A percentile compares a stretch with the other conserved stretches of the same genome.
Conservation (phyloP, 306 rosid species). For the Quercus gilva region DNA sequence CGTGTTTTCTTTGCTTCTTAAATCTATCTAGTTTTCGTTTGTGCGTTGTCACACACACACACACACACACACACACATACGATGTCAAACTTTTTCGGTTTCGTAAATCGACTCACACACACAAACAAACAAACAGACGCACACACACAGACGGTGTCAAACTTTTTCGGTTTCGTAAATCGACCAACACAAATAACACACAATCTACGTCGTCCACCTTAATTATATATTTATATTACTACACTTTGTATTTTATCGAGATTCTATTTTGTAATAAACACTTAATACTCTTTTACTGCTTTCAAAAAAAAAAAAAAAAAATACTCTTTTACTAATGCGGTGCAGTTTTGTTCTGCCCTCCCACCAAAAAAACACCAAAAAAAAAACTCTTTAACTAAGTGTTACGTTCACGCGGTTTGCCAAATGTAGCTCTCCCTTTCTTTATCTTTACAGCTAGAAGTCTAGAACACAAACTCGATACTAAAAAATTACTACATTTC, state of each 20-base stretch:
- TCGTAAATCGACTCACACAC: background rate
- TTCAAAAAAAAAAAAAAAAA: too few species aligned
- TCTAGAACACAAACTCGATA: too few species aligned
- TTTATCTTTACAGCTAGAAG: background rate
- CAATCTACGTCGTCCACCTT: constrained; percentile 17
- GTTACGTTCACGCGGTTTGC: constrained; percentile 36
- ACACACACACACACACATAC: background rate
- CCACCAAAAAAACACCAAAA: too few species aligned
- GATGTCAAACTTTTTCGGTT: background rate
- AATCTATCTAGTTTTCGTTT: background rate
- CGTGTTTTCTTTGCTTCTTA: background rate
- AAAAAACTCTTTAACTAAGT: background rate
- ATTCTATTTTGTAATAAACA: too few species aligned
- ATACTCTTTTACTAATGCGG: too few species aligned
- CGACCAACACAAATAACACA: background rate
- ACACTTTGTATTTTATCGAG: too few species aligned
- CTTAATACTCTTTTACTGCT: too few species aligned
- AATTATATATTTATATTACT: too few species aligned
- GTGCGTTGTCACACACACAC: background rate
- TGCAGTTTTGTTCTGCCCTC: too few species aligned
- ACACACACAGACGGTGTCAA: background rate
- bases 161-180: background rate
- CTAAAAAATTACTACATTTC: too few species aligned
- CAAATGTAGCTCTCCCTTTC: background rate
- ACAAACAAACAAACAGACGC: too few species aligned